These are phyloP conservation scores for Blastobotrys americana DNA, from an alignment of 805 yeast genomes.

Conservation along the genomic window DNA sequence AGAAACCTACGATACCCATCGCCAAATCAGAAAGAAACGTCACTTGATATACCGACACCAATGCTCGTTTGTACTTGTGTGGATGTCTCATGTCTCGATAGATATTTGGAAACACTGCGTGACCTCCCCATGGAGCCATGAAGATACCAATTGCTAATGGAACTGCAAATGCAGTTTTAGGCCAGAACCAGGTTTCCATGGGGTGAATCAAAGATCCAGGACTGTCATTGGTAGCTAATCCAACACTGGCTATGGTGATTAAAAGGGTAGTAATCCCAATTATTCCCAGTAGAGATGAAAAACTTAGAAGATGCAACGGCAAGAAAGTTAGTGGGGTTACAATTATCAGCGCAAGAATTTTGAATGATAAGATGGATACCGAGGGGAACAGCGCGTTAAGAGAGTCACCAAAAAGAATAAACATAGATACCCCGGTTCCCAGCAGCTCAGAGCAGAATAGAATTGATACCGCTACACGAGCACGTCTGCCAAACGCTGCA, in stretches of 20 bases:
- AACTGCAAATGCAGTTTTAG: conserved; percentile 45
- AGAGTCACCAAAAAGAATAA: conserved; percentile 81
- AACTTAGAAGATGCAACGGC: conserved; percentile 66
- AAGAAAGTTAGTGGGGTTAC: conserved; percentile 77
- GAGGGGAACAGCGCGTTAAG: conserved; percentile 58
- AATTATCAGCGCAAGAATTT: conserved; percentile 45
- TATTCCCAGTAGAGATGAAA: conserved; percentile 65
- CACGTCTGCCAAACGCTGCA: conserved; percentile 74
- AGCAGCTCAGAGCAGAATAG: conserved; percentile 69
- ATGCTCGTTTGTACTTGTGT: conserved; percentile 44
- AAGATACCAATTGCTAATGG: conserved; percentile 37
- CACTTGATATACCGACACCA: conserved; percentile 48
- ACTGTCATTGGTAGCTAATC: conserved; percentile 47
- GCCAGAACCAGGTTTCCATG: conserved; percentile 63
- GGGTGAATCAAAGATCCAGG: conserved; percentile 72
- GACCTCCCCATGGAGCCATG: conserved; percentile 74
- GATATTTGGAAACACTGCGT: conserved; percentile 73
- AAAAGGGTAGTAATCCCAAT: conserved; percentile 54
- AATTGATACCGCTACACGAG: conserved; percentile 64
- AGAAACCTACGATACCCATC: conserved; percentile 59
- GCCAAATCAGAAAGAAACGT: conserved; percentile 53
- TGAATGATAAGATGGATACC: conserved; percentile 49
- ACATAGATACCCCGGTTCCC: conserved; percentile 75
- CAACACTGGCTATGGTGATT: conserved; percentile 48
- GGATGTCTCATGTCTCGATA: conserved; percentile 73